phyloP scores from a whole-genome alignment of 768 basidiomycete genomes.

The Daedaleopsis nitida region DNA sequence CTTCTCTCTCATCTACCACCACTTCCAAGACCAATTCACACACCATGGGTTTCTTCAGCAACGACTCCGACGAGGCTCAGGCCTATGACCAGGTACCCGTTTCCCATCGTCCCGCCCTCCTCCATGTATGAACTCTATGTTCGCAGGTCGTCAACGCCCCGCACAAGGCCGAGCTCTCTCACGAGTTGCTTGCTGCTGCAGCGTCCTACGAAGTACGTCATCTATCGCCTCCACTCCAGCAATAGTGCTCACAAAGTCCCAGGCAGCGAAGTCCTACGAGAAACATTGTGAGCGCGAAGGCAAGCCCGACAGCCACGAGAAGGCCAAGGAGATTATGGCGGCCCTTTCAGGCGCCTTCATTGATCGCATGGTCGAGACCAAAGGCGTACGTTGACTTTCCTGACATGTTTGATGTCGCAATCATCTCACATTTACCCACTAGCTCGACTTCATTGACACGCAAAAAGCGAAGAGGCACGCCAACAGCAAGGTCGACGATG shows the following conservation, averaged over 20 bases:
- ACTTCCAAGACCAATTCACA: slow-evolving; percentile 18
- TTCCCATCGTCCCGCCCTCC: neutral
- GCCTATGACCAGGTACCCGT: slow-evolving; percentile 43
- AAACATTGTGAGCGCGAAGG: slow-evolving; percentile 54
- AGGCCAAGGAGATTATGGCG: slow-evolving; percentile 61
- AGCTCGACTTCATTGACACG: too few relatives aligned
- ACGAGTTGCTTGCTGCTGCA: slow-evolving; percentile 69
- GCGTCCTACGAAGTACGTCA: slow-evolving; percentile 59
- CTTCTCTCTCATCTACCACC: slow-evolving; percentile 19
- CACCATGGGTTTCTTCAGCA: slow-evolving; percentile 46
- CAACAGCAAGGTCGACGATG: too few relatives aligned
- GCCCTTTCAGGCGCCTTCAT: slow-evolving; percentile 57
- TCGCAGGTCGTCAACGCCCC: slow-evolving; percentile 47
- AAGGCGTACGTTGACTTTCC: slow-evolving; percentile 41
- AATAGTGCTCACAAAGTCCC: neutral
- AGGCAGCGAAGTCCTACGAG: slow-evolving; percentile 69
- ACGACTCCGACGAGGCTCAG: slow-evolving; percentile 43
- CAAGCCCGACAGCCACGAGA: slow-evolving; percentile 47
- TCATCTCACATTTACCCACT: too few relatives aligned
- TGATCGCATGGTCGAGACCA: slow-evolving; percentile 57
- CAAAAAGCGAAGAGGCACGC: neutral
- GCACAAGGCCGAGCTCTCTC: slow-evolving; percentile 61
- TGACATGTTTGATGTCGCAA: too few relatives aligned
- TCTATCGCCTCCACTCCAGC: neutral
- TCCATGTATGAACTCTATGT: neutral